Evolutionary conservation across 2,329 filamentous ascomycete species (phyloP).

Genomic region (Xylaria digitata): DNA sequence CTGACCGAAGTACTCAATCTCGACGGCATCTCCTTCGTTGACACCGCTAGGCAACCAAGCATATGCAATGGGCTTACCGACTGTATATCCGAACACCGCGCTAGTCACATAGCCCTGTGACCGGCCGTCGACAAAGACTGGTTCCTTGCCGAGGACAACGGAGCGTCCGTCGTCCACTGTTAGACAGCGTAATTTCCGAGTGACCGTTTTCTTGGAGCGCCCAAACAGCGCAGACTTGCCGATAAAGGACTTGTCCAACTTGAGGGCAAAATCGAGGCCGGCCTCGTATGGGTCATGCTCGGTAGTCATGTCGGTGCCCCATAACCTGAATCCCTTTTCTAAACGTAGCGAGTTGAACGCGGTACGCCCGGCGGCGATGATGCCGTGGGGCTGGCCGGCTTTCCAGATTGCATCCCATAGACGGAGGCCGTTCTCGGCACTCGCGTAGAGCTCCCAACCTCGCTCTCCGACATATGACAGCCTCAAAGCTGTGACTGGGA

Average conservation of each 20-base stretch:
- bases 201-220: slow-evolving; percentile 24
- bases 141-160: slow-evolving; percentile 37
- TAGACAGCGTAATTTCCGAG: slow-evolving; percentile 27
- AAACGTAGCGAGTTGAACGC: slow-evolving; percentile 38
- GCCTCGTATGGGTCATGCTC: slow-evolving; percentile 39
- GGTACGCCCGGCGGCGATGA: slow-evolving; percentile 35
- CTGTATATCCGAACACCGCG: slow-evolving; percentile 34
- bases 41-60: slow-evolving; percentile 32
- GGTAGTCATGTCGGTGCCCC: slow-evolving; percentile 37
- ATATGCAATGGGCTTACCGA: slow-evolving; percentile 36
- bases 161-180: slow-evolving; percentile 36
- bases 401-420: slow-evolving; percentile 38
- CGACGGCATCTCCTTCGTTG: slow-evolving; percentile 27
- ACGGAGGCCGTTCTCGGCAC: slow-evolving; percentile 35
- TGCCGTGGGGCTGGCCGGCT: slow-evolving; percentile 33
- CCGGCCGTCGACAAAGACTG: slow-evolving; percentile 33
- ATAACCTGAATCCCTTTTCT: slow-evolving; percentile 37
- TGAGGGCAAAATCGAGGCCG: slow-evolving; percentile 37
- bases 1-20: slow-evolving; percentile 39
- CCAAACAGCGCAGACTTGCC: slow-evolving; percentile 35
- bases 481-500: slow-evolving; percentile 34
- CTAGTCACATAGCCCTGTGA: slow-evolving; percentile 36
- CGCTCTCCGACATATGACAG: slow-evolving; percentile 36
- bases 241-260: slow-evolving; percentile 37
- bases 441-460: slow-evolving; percentile 39